These are phyloP conservation scores for Chalciporus sp. DNA, from an alignment of 1,284 basidiomycete genomes.

Conservation along the genomic window DNA sequence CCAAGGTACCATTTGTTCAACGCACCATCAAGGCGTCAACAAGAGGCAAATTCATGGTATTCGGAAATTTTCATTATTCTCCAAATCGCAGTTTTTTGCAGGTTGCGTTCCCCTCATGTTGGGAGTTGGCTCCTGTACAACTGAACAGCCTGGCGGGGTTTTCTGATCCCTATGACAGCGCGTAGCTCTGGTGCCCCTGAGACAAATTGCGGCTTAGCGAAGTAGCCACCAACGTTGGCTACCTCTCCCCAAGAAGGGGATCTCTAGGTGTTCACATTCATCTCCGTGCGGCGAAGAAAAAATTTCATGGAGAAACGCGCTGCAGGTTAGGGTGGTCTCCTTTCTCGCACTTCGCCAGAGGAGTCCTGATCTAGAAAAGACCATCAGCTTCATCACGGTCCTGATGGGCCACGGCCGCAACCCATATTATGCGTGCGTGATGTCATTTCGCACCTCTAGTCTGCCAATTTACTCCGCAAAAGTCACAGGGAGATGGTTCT, in stretches of 20 bases:
- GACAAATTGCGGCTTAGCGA: constrained; percentile 3
- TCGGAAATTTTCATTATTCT: constrained; percentile 5
- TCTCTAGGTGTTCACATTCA: constrained; percentile 21
- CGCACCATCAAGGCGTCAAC: constrained; percentile 11
- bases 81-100: constrained; percentile 11
- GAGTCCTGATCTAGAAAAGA: constrained; percentile 18
- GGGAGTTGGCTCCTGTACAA: constrained; percentile 5
- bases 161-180: constrained; percentile 23
- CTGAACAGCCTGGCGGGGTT: constrained; percentile 18
- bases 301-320: constrained; percentile 18
- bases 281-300: constrained; percentile 22
- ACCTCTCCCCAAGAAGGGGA: constrained; percentile 7
- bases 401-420: constrained; percentile 17
- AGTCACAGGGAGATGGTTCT: constrained; percentile 4
- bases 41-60: constrained; percentile 4
- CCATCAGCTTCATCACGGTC: constrained; percentile 19
- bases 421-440: constrained; percentile 15
- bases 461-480: constrained; percentile 17
- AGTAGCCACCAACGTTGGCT: constrained; percentile 12
- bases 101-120: constrained; percentile 18
- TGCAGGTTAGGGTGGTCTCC: constrained; percentile 18
- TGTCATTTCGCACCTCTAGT: constrained; percentile 6
- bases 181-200: constrained; percentile 26
- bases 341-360: constrained; percentile 19
- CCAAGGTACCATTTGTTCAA: constrained; percentile 9